phyloP scores from a whole-genome alignment of 129 eudicot species.

The Flaveria robusta region DNA sequence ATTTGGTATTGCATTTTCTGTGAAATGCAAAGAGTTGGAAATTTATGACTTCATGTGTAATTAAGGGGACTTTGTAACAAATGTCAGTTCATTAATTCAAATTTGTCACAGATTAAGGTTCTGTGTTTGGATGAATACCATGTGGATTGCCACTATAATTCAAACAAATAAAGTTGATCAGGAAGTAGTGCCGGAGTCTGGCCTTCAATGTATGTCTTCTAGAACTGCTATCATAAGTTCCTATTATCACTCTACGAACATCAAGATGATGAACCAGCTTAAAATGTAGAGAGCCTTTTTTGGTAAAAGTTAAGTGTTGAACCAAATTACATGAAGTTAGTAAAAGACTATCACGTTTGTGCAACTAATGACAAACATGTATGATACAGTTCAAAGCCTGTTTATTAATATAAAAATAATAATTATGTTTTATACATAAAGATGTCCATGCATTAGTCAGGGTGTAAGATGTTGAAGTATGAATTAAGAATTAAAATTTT shows the following conservation, averaged over 20 bases:
- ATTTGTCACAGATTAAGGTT: not conserved
- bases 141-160: not conserved
- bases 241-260: not conserved
- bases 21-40: not conserved
- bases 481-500: not conserved
- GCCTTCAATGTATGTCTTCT: not conserved
- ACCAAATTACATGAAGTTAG: not conserved
- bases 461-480: not conserved
- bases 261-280: not conserved
- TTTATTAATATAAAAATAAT: not conserved
- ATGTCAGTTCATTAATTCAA: not conserved
- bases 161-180: not conserved
- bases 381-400: constrained; percentile 13
- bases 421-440: not conserved
- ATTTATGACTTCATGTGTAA: not conserved
- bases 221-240: not conserved
- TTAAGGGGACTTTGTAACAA: not conserved
- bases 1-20: not conserved
- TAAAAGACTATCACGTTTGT: not conserved
- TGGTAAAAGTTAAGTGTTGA: not conserved
- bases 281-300: not conserved
- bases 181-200: not conserved
- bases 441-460: not conserved
- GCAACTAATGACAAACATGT: not conserved
- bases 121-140: not conserved